phyloP scores from a whole-genome alignment of 1,284 basidiomycete species.

The Leucoagaricus sp. region DNA sequence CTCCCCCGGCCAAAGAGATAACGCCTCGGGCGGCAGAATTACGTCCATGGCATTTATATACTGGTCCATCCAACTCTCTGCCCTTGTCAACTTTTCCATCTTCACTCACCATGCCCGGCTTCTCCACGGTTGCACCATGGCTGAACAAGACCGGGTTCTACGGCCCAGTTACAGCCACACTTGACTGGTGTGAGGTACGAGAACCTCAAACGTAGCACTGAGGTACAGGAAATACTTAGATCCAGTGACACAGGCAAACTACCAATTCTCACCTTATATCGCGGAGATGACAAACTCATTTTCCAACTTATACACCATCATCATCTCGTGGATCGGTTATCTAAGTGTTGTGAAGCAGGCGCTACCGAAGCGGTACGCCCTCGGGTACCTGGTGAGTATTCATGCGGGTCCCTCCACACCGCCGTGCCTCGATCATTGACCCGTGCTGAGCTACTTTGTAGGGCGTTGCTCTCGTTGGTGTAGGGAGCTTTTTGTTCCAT shows the following conservation, averaged over 20 bases:
- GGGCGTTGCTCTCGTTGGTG: conserved; percentile 61
- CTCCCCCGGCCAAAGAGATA: background rate
- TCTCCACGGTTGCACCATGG: conserved; percentile 27
- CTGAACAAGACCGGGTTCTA: conserved; percentile 44
- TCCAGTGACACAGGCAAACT: conserved; percentile 50
- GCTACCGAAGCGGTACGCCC: conserved; percentile 52
- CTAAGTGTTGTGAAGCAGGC: conserved; percentile 35
- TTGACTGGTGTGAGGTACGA: conserved; percentile 72
- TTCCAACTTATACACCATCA: conserved; percentile 61
- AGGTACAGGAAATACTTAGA: background rate
- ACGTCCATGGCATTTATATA: background rate
- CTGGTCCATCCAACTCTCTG: background rate
- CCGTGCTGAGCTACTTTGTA: conserved; percentile 27
- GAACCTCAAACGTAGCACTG: background rate
- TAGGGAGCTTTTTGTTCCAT: conserved; percentile 71
- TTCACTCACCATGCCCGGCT: conserved; percentile 24
- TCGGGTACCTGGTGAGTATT: conserved; percentile 49
- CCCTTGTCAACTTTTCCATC: background rate
- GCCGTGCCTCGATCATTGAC: conserved; percentile 6
- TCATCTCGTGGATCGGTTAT: conserved; percentile 48
- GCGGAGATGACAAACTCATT: conserved; percentile 69
- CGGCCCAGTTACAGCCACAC: conserved; percentile 66
- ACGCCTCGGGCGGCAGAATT: background rate
- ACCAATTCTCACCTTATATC: conserved; percentile 69
- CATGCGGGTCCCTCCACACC: conserved; percentile 14